Percentiles rank a stretch among this genome's conserved stretches.
These are phyloP conservation scores for Calonectria naviculata DNA, from an alignment of 2,329 filamentous ascomycete genomes.

Conservation along the genomic window DNA sequence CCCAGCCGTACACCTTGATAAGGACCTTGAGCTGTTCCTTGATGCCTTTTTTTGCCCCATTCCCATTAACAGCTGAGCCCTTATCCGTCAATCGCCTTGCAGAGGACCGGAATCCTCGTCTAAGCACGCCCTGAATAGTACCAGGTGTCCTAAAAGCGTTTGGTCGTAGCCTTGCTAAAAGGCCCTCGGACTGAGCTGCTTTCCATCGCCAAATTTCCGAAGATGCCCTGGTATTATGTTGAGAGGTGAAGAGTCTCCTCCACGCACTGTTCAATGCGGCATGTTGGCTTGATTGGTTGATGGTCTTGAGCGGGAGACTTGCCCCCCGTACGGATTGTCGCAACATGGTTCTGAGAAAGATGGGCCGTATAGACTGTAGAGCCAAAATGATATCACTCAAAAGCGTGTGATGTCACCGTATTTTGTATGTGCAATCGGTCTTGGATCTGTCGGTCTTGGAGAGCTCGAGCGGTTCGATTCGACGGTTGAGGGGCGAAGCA, in stretches of 20 bases:
- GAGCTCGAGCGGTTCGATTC: background rate
- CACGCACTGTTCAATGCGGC: conserved; percentile 42
- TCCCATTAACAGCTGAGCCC: conserved; percentile 32
- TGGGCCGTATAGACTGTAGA: background rate
- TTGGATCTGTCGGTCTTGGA: background rate
- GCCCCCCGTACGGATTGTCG: conserved; percentile 39
- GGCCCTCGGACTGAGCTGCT: conserved; percentile 29
- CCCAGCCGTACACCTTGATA: conserved; percentile 93
- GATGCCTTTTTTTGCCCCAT: conserved; percentile 58
- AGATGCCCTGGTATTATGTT: conserved; percentile 30
- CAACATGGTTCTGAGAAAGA: conserved; percentile 34
- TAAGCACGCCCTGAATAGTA: conserved; percentile 36
- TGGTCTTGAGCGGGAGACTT: conserved; percentile 31
- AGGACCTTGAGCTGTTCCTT: conserved; percentile 83
- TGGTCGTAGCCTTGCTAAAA: conserved; percentile 29
- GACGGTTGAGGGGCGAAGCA: background rate
- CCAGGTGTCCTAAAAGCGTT: conserved; percentile 27
- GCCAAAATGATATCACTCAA: background rate
- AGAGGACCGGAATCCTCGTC: conserved; percentile 50
- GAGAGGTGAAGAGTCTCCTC: conserved; percentile 42
- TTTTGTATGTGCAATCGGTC: background rate
- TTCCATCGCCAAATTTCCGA: conserved; percentile 36
- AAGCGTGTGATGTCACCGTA: background rate
- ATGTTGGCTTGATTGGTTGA: conserved; percentile 30
- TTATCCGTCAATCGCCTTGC: conserved; percentile 44